Evolutionary conservation across 179 eudicot genomes (phyloP).

Genomic region (Silene vulgaris): DNA sequence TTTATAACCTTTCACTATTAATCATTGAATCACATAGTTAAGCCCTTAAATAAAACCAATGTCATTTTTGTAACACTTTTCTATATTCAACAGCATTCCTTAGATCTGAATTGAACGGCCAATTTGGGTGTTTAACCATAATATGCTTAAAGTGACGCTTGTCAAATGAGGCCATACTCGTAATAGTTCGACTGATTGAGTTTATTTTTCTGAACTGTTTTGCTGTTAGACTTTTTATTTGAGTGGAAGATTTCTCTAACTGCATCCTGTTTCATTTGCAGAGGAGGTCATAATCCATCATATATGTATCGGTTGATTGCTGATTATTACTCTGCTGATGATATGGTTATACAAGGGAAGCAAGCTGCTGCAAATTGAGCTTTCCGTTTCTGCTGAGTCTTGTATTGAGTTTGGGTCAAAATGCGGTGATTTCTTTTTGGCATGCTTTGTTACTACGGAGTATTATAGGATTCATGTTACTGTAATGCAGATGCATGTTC

Average conservation of each 20-base stretch:
- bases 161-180: too few relatives aligned
- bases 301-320: conserved; percentile 90
- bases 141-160: too few relatives aligned
- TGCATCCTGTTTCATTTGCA: conserved; percentile 31
- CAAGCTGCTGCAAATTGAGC: conserved; percentile 41
- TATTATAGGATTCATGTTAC: neutral
- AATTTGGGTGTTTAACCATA: too few relatives aligned
- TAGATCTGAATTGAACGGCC: too few relatives aligned
- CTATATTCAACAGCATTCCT: too few relatives aligned
- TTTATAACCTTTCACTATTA: neutral
- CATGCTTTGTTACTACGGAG: neutral
- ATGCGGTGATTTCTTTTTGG: neutral
- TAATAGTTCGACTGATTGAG: neutral
- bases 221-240: too few relatives aligned
- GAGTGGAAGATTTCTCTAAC: neutral
- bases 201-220: too few relatives aligned
- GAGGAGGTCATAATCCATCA: conserved; percentile 97
- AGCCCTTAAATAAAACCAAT: too few relatives aligned
- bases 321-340: conserved; percentile 93
- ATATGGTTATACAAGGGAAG: conserved; percentile 63
- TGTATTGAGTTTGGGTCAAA: neutral
- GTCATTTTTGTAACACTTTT: too few relatives aligned
- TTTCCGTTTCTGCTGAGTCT: neutral
- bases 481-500: neutral
- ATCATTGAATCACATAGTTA: too few relatives aligned